phyloP scores from a whole-genome alignment of 225 moss, liverwort and hornwort species.

The Rhytidiadelphus loreus region DNA sequence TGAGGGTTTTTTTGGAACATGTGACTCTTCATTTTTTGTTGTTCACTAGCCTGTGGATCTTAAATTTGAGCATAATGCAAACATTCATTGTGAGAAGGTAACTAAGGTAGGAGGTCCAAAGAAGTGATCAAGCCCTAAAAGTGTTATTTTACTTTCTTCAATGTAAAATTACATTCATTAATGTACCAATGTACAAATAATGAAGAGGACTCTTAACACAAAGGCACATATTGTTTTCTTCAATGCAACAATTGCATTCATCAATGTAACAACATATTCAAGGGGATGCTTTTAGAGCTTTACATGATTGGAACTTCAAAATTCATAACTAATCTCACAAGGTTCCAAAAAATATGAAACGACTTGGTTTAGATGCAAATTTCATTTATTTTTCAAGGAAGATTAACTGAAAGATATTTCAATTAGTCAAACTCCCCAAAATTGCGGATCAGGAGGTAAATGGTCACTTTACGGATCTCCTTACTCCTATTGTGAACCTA shows the following conservation, averaged over 20 bases:
- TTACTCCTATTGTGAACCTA: too few relatives aligned
- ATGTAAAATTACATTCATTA: too few relatives aligned
- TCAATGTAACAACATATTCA: neutral
- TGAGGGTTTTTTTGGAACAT: too few relatives aligned
- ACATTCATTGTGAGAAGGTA: neutral
- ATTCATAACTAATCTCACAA: neutral
- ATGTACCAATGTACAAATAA: neutral
- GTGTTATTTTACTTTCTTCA: neutral
- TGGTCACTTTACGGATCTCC: neutral
- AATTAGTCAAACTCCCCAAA: neutral
- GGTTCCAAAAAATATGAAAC: neutral
- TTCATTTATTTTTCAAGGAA: neutral
- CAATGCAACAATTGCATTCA: neutral
- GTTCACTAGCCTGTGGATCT: neutral
- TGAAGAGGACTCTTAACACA: too few relatives aligned
- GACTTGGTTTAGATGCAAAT: neutral
- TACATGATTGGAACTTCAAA: neutral
- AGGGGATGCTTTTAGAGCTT: neutral
- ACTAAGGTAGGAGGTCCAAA: neutral
- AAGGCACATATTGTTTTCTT: neutral
- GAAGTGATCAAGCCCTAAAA: neutral
- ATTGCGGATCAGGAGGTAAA: neutral
- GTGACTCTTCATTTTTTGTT: too few relatives aligned
- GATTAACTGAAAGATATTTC: neutral
- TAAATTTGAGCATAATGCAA: neutral